A percentile compares a stretch with the other conserved stretches of the same genome.
phyloP scores from a whole-genome alignment of 177 flowering plant species.

The Vitis hybrid region DNA sequence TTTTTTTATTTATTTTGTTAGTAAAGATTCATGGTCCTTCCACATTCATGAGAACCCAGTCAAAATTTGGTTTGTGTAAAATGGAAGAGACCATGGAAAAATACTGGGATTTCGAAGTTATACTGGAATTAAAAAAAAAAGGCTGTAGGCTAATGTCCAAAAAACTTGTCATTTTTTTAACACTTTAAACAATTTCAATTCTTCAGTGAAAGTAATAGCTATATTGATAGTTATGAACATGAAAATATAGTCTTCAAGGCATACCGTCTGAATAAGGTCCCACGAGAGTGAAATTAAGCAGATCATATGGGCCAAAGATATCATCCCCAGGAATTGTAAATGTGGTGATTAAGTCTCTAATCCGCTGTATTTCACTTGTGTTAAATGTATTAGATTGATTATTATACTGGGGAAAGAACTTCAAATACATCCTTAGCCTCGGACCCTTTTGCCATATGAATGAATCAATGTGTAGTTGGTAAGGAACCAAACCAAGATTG shows the following conservation, averaged over 20 bases:
- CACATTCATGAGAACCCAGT: too few species aligned
- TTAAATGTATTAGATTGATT: conserved; percentile 3
- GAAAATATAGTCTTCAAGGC: not conserved
- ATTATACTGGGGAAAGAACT: conserved; percentile 3
- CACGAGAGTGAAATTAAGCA: conserved; percentile 2
- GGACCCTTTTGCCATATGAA: conserved; percentile 9
- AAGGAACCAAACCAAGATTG: not conserved
- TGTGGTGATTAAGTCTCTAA: not conserved
- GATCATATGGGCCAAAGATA: conserved; percentile 11
- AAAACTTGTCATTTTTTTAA: too few species aligned
- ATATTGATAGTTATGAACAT: too few species aligned
- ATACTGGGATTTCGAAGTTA: too few species aligned
- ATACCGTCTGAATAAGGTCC: conserved; percentile 5
- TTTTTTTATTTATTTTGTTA: too few species aligned
- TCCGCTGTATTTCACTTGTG: not conserved
- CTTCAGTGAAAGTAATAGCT: too few species aligned
- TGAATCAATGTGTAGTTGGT: not conserved
- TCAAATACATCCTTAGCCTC: conserved; percentile 2
- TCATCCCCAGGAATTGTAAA: not conserved
- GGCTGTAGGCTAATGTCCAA: too few species aligned
- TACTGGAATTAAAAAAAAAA: too few species aligned
- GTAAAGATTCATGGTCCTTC: too few species aligned
- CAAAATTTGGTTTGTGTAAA: too few species aligned
- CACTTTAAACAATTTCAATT: too few species aligned
- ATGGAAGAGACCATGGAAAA: too few species aligned